A percentile compares a stretch with the other conserved stretches of the same genome.
Conservation (phyloP, 768 basidiomycete species). For the Austroboletus eburneus region DNA sequence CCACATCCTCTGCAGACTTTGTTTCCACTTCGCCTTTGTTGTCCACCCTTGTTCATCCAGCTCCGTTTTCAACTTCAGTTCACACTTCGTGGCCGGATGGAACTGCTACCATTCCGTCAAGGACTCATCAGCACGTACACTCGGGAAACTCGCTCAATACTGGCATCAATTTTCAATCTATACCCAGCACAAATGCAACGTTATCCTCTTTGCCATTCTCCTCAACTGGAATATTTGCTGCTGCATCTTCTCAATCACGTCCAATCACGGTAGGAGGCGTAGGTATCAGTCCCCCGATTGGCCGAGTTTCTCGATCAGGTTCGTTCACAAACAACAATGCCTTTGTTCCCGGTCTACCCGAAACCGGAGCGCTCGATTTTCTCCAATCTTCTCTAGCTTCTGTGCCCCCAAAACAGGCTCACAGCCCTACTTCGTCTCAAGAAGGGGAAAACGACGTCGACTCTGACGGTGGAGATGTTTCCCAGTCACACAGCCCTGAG, state of each 20-base stretch:
- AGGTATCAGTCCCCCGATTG: constrained; percentile 37
- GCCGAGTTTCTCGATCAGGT: constrained; percentile 55
- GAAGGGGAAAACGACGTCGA: constrained; percentile 50
- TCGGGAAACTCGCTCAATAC: constrained; percentile 27
- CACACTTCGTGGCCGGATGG: constrained; percentile 31
- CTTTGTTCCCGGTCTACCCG: constrained; percentile 36
- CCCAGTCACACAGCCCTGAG: constrained; percentile 30
- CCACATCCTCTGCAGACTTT: constrained; percentile 22
- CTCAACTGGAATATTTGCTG: constrained; percentile 29
- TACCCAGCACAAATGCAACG: constrained; percentile 29
- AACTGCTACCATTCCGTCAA: constrained; percentile 23
- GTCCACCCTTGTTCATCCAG: constrained; percentile 18
- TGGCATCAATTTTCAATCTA: constrained; percentile 28
- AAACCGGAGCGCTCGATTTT: constrained; percentile 29
- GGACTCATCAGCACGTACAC: constrained; percentile 31
- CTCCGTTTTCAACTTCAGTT: constrained; percentile 23
- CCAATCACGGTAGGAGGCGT: constrained; percentile 17
- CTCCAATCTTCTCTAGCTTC: constrained; percentile 20
- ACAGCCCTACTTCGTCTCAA: constrained; percentile 37
- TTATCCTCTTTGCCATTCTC: constrained; percentile 30
- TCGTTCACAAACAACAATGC: constrained; percentile 47
- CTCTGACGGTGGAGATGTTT: constrained; percentile 37
- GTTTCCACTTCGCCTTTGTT: constrained; percentile 20
- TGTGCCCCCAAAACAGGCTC: constrained; percentile 8
- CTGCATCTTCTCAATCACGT: constrained; percentile 24